Base-by-base conservation (phyloP, 2,329 filamentous ascomycete species). In the Diaporthe sp. region DNA sequence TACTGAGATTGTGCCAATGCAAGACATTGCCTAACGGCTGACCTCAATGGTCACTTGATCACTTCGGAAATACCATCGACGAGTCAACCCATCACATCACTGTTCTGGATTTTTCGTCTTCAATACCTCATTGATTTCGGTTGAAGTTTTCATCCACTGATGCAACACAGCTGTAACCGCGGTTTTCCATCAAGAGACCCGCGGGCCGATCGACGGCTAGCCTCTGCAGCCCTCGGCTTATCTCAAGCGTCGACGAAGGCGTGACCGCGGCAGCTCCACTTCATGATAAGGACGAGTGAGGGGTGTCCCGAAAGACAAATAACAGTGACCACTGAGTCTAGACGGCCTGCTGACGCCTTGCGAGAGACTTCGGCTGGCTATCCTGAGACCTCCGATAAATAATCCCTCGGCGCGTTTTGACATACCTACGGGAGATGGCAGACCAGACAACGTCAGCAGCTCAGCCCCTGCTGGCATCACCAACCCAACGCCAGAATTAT, bases 401-500 rank as follows among this genome's bases (percentile, higher is more conserved):
- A 40, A 12, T 40, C 5, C 22, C 33, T 4, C 45, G 1, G 13
- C n/a, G 13, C 1, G 2, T 28, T 28, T 8, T 4, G 5, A 4
- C 15, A 40, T 1, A 7, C 9, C n/a, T 4, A 2, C 15, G 7
- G 33, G 54, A 6, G 4, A 68, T 68, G 64, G 33, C 47, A 68
- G 64, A 54, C 17, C 47, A 19, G 33, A 25, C 33, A 10, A 3
- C 22, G 15, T 40, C 60, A 22, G 28, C 60, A 4, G 22, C n/a
- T 15, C 50, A 76, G 54, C 60, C 74, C 7, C 72, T 76, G 22
- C 72, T 76, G 25, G 54, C 50, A 0, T 22, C 72, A 13, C 30
- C 52, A 19, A 64, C 13, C 35, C 47, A 52, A 47, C 25, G 12
- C 7, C 33, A 30, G 30, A 17, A 50, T 5, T 76, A 76, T 25